These are phyloP conservation scores for Cyclotella baltica DNA, from an alignment of 108 stramenopile species.

Conservation along the genomic window DNA sequence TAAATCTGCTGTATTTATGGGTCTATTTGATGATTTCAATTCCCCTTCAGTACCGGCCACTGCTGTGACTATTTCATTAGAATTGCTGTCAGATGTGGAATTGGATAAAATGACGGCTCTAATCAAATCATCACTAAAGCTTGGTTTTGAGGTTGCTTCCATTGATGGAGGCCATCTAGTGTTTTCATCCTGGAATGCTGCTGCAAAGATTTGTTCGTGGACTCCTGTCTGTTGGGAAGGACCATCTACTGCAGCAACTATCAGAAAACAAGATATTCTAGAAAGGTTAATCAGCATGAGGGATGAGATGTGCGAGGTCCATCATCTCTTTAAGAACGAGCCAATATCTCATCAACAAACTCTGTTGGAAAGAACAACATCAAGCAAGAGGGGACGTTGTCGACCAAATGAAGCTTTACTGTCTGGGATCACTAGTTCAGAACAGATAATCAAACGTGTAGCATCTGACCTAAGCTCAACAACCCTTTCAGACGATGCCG, in stretches of 20 bases:
- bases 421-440: slow-evolving; percentile 16
- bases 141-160: slow-evolving; percentile 60
- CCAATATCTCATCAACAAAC: slow-evolving; percentile 10
- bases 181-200: slow-evolving; percentile 79
- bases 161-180: slow-evolving; percentile 70
- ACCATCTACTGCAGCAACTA: slow-evolving; percentile 14
- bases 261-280: slow-evolving; percentile 18
- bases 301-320: slow-evolving; percentile 49
- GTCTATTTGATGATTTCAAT: slow-evolving; percentile 72
- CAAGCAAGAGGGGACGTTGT: slow-evolving; percentile 23
- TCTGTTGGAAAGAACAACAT: slow-evolving; percentile 12
- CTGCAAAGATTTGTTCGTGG: slow-evolving; percentile 57
- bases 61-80: background rate
- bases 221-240: slow-evolving; percentile 36
- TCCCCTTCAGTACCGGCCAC: slow-evolving; percentile 55
- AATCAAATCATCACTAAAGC: slow-evolving; percentile 45
- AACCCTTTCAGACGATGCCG: background rate
- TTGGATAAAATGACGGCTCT: slow-evolving; percentile 36
- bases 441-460: slow-evolving; percentile 17
- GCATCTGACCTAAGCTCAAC: slow-evolving; percentile 18
- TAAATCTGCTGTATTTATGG: slow-evolving; percentile 58
- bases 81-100: slow-evolving; percentile 13
- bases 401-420: slow-evolving; percentile 57
- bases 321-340: slow-evolving; percentile 30
- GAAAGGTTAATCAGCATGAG: slow-evolving; percentile 36